phyloP scores from a whole-genome alignment of 2,329 filamentous ascomycete species.

The Penicillium fuscoglaucum region DNA sequence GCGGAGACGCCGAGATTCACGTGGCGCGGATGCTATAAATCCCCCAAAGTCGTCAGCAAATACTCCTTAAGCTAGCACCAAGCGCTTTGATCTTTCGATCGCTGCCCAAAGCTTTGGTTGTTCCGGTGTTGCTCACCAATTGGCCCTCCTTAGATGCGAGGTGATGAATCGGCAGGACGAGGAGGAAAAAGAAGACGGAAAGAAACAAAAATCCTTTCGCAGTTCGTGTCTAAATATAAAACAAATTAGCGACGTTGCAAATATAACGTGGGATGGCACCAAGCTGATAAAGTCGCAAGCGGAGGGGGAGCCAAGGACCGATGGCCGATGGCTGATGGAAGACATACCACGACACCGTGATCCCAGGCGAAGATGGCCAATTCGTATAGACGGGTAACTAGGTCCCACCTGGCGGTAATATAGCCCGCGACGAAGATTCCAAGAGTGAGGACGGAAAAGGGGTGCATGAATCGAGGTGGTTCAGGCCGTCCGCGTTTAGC shows the following conservation, averaged over 20 bases:
- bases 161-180: constrained; percentile 80
- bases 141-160: constrained; percentile 78
- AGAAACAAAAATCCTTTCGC: constrained; percentile 82
- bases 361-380: constrained; percentile 97
- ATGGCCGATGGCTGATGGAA: constrained; percentile 2
- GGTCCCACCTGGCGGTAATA: constrained; percentile 98
- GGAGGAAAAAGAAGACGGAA: constrained; percentile 77
- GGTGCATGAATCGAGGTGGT: constrained; percentile 71
- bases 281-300: constrained; percentile 5
- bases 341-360: constrained; percentile 88
- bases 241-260: constrained; percentile 8
- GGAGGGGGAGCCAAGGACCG: constrained; percentile 11
- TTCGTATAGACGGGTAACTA: constrained; percentile 95
- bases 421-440: constrained; percentile 99
- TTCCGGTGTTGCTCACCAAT: constrained; percentile 59
- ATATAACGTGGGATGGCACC: constrained; percentile 1
- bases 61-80: neutral
- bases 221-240: constrained; percentile 67
- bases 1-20: constrained; percentile 82
- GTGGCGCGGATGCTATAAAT: constrained; percentile 74
- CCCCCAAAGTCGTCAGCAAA: constrained; percentile 9
- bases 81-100: neutral
- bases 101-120: constrained; percentile 4
- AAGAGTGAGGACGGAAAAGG: constrained; percentile 91
- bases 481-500: constrained; percentile 28